Evolutionary conservation across 2,329 filamentous ascomycete species (phyloP), one percentile per base, ranked within the genome.

Genomic region (Colletotrichum horii): DNA sequence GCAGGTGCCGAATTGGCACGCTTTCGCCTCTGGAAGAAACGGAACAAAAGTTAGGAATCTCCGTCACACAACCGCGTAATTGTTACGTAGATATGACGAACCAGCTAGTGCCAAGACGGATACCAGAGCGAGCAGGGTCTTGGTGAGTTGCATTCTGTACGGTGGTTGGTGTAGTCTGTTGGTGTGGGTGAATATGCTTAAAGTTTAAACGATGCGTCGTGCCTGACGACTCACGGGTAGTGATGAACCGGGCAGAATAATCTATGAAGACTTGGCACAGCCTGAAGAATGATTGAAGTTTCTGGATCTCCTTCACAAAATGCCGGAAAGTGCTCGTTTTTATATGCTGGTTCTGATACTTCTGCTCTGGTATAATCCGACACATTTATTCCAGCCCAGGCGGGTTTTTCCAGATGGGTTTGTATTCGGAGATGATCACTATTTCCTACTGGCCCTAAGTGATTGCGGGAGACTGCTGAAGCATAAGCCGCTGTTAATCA

Each of bases 71-170:
- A 34, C n/a, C n/a, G 32, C 32, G 11, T 22, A 26, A 26, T 24
- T 22, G 28, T 69, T 48, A 61, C 55, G 66, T 61, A 38, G 55
- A n/a, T 16, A 61, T 69, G 66, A 69, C 66, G 55, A 69, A 60
- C 66, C 28, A 22, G 28, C 8, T 16, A 36, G 12, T 34, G 66
- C 24, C 22, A 28, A 34, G 32, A 68, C 32, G 66, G 22, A 43
- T 12, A 61, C 16, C 16, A 60, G 16, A 19, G 66, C 22, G 22
- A 16, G 22, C 66, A 48, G 34, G 66, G 66, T 30, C 24, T 69
- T 56, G 19, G 30, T 58, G 6, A 67, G 36, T 52, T 66, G 64
- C 38, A 66, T n/a, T 24, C 11, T 52, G 43, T 48, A 48, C n/a
- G 43, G 43, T 52, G 43, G 16, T n/a, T 55, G 64, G 28, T 14